Base-by-base conservation (phyloP, 306 rosid species). In the Sophora flavescens region DNA sequence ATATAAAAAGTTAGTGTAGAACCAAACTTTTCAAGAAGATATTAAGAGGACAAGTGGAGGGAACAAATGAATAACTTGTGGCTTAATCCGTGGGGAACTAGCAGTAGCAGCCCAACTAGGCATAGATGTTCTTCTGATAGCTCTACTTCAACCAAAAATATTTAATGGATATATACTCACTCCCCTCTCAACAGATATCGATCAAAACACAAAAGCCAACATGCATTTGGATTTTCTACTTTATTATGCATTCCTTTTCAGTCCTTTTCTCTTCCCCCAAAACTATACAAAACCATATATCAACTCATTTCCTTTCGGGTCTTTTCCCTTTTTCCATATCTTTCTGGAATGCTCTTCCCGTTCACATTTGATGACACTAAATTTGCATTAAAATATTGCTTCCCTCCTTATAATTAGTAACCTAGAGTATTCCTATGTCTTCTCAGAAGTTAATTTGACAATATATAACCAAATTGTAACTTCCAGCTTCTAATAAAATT, bases 41-140 rank as follows among this genome's bases (percentile, higher is more conserved):
- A n/a, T 26, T 11, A 42, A 45, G 81, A 47, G 44, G 71, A 80
- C 69, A 57, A 56, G 63, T 53, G 78, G 75, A 65, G 52, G 26
- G 69, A 57, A 44, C 16, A 38, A 35, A 39, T 51, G 67, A 81
- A 81, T 60, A 50, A 62, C 77, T 67, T 81, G 14, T 44, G 68
- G 72, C 80, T 68, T 76, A 81, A 75, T 82, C 67, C 70, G 45
- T 61, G 80, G 81, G 80, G 45, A 69, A 61, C 59, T 68, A 2
- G 32, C 32, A 2, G 32, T 2, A 3, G 8, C 14, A 45, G 6
- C 53, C 4, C 44, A 75, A 51, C 53, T 17, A 39, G 68, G 51
- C 33, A 30, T 33, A 70, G 57, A 63, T 81, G 63, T 76, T 74
- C 63, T 63, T 42, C 17, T 76, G 64, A 82, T 44, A 70, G 48